phyloP scores from a whole-genome alignment of 1,284 basidiomycete species.

The Anthracocystis walkeri region DNA sequence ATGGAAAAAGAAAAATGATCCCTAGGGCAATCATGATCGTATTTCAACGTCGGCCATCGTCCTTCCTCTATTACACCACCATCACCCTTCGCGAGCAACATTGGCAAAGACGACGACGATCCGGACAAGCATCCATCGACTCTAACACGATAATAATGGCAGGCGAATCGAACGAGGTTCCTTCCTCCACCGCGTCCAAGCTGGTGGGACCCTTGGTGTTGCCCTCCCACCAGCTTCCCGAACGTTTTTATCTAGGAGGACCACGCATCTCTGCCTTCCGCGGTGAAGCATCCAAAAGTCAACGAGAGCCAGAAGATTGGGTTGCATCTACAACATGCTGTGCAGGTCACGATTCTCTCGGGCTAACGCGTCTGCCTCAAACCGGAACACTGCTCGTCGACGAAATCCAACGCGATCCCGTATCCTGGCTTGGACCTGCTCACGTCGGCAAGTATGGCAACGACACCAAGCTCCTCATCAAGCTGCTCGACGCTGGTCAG shows the following conservation, averaged over 20 bases:
- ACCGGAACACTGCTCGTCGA: slow-evolving; percentile 31
- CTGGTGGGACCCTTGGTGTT: slow-evolving; percentile 25
- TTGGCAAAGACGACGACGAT: neutral
- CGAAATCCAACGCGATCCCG: slow-evolving; percentile 23
- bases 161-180: slow-evolving; percentile 15
- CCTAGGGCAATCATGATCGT: neutral
- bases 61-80: neutral
- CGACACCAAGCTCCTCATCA: slow-evolving; percentile 41
- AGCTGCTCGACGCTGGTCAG: slow-evolving; percentile 40
- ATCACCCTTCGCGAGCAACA: neutral
- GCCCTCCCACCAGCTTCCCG: slow-evolving; percentile 36
- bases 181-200: neutral
- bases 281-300: slow-evolving; percentile 16
- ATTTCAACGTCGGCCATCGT: neutral
- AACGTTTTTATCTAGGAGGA: slow-evolving; percentile 40
- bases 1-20: neutral
- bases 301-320: slow-evolving; percentile 42
- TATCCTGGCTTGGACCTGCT: slow-evolving; percentile 20
- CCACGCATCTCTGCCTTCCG: slow-evolving; percentile 36
- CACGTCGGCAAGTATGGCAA: slow-evolving; percentile 33
- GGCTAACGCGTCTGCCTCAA: slow-evolving; percentile 23
- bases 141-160: slow-evolving; percentile 6
- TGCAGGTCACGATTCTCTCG: slow-evolving; percentile 37
- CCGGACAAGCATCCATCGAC: no score
- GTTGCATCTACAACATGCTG: slow-evolving; percentile 42